Evolutionary conservation across 1,284 basidiomycete genomes (phyloP).

Genomic region (Wolfiporia cocos): DNA sequence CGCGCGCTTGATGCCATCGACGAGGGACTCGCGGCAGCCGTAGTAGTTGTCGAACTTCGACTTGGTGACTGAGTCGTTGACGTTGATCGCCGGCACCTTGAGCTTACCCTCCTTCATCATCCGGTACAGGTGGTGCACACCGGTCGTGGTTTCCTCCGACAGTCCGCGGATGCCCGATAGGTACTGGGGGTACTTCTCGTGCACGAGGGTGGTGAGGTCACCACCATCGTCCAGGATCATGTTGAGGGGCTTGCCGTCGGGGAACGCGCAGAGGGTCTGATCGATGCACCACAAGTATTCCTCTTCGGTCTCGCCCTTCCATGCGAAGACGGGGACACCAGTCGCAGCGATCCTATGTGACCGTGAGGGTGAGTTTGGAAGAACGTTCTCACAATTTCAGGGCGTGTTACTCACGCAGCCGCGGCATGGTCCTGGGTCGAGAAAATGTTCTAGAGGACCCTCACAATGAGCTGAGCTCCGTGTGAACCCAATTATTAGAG

Average conservation of each 20-base stretch:
- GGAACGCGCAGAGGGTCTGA: slow-evolving; percentile 86
- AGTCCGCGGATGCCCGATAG: slow-evolving; percentile 82
- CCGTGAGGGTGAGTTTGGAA: too few species aligned
- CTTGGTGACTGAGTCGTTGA: slow-evolving; percentile 99
- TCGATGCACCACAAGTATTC: slow-evolving; percentile 99
- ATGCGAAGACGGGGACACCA: slow-evolving; percentile 97
- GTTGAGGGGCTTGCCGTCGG: slow-evolving; percentile 82
- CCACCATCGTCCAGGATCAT: slow-evolving; percentile 99
- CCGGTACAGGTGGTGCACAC: slow-evolving; percentile 99
- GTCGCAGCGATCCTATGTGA: slow-evolving; percentile 90
- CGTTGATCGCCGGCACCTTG: slow-evolving; percentile 99
- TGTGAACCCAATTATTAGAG: not conserved
- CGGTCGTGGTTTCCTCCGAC: slow-evolving; percentile 99
- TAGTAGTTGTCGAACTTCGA: slow-evolving; percentile 98
- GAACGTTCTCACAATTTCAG: too few species aligned
- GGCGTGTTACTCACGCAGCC: slow-evolving; percentile 79
- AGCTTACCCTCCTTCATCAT: slow-evolving; percentile 93
- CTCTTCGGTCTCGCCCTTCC: slow-evolving; percentile 99
- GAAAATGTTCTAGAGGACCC: slow-evolving; percentile 83
- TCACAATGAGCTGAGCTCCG: slow-evolving; percentile 1
- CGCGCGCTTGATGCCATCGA: slow-evolving; percentile 99
- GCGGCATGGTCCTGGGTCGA: slow-evolving; percentile 99
- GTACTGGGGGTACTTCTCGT: slow-evolving; percentile 94
- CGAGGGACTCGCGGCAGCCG: slow-evolving; percentile 98
- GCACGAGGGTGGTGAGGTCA: slow-evolving; percentile 92